phyloP scores from a whole-genome alignment of 2,329 filamentous ascomycete genomes.

The Pestalotiopsis sp. region DNA sequence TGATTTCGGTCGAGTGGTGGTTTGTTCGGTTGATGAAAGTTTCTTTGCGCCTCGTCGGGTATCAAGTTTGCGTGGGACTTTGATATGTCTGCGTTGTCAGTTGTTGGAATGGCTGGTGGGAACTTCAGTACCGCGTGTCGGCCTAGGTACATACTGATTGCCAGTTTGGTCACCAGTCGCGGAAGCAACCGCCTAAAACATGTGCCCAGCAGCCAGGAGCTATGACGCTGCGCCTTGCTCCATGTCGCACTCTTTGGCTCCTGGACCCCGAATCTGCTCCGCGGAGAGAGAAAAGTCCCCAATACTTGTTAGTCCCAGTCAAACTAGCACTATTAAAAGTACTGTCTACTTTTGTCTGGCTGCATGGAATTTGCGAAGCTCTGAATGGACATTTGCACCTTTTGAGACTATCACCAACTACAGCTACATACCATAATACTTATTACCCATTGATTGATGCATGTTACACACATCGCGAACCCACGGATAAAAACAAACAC shows the following conservation, averaged over 20 bases:
- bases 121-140: neutral
- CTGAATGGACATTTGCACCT: neutral
- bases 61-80: neutral
- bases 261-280: neutral
- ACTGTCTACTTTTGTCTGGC: neutral
- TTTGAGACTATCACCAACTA: neutral
- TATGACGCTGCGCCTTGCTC: conserved; percentile 14
- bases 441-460: too few species aligned
- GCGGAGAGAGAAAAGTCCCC: neutral
- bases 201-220: conserved; percentile 9
- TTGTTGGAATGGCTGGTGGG: neutral
- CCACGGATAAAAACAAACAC: too few species aligned
- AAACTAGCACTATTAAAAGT: neutral
- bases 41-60: neutral
- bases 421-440: neutral
- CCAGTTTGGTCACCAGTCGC: neutral
- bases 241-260: neutral
- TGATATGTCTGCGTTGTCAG: neutral
- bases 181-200: conserved; percentile 11
- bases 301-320: neutral
- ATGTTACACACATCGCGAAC: too few species aligned
- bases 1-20: conserved; percentile 5
- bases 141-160: neutral
- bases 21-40: neutral
- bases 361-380: neutral